Conservation (phyloP, 352 stramenopile genomes). For the Phytophthora rubi region DNA sequence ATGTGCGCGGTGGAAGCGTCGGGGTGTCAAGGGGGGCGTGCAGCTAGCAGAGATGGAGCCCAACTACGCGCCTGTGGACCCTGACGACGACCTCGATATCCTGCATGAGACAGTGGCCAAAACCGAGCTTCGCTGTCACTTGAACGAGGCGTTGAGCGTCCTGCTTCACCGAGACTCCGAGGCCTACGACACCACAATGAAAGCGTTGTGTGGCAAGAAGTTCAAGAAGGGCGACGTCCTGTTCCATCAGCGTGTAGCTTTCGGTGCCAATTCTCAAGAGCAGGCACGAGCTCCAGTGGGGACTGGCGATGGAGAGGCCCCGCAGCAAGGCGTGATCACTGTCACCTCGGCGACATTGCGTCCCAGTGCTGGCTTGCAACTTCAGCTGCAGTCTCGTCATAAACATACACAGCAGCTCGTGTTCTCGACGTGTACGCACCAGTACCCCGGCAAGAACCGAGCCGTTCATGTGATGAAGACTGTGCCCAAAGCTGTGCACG, state of each 20-base stretch:
- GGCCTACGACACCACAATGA: slow-evolving; percentile 57
- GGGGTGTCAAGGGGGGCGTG: slow-evolving; percentile 43
- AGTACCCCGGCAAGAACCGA: slow-evolving; percentile 49
- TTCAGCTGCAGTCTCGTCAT: slow-evolving; percentile 42
- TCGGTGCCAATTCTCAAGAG: slow-evolving; percentile 29
- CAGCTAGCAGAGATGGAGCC: slow-evolving; percentile 55
- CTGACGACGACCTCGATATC: slow-evolving; percentile 47
- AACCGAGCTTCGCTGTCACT: slow-evolving; percentile 56
- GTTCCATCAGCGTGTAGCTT: slow-evolving; percentile 49
- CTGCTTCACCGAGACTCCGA: slow-evolving; percentile 51
- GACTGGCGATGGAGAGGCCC: slow-evolving; percentile 9
- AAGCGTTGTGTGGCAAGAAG: slow-evolving; percentile 51
- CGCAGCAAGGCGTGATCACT: slow-evolving; percentile 40
- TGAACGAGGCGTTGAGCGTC: slow-evolving; percentile 73
- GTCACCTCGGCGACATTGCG: slow-evolving; percentile 47
- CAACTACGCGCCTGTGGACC: slow-evolving; percentile 34
- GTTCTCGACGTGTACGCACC: slow-evolving; percentile 54
- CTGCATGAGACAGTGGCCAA: slow-evolving; percentile 59
- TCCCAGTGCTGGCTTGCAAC: slow-evolving; percentile 31
- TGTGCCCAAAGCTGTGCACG: slow-evolving; percentile 62
- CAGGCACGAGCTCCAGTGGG: slow-evolving; percentile 21
- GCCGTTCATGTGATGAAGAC: slow-evolving; percentile 69
- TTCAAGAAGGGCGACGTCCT: slow-evolving; percentile 59
- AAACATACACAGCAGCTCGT: slow-evolving; percentile 63
- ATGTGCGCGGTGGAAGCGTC: slow-evolving; percentile 46